Percentiles rank a stretch among this genome's conserved stretches.
Evolutionary conservation across 129 eudicot species (phyloP).

Genomic region (Glebionis coronaria): DNA sequence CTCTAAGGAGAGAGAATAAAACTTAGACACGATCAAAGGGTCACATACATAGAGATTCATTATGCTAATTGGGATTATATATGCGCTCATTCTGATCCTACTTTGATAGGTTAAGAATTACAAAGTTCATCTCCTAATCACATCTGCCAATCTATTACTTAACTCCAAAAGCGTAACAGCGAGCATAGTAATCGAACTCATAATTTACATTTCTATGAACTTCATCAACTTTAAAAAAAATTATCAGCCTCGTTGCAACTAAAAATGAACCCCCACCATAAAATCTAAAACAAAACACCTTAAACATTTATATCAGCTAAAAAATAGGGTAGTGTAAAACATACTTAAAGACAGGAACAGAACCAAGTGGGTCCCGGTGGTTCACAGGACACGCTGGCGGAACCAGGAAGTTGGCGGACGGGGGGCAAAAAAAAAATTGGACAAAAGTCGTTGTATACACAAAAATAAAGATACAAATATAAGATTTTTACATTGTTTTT

Average conservation of each 20-base stretch:
- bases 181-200: neutral
- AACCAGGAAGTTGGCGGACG: too few species aligned
- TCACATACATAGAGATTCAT: neutral
- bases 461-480: too few species aligned
- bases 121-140: neutral
- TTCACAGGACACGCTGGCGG: too few species aligned
- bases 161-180: slow-evolving; percentile 8
- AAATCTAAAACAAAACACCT: neutral
- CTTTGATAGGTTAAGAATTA: too few species aligned
- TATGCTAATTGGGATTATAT: neutral
- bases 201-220: neutral
- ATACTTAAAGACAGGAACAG: too few species aligned
- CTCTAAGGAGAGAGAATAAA: neutral
- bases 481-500: too few species aligned
- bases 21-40: neutral
- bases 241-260: neutral
- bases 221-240: neutral
- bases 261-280: neutral
- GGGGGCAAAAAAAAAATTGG: too few species aligned
- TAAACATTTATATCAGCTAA: neutral
- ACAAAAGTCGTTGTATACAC: too few species aligned
- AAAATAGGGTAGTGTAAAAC: neutral
- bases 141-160: slow-evolving; percentile 18
- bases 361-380: too few species aligned
- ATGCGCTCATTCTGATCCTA: neutral